These are phyloP conservation scores for Clavispora phyllophila DNA, from an alignment of 805 yeast species.

Conservation along the genomic window DNA sequence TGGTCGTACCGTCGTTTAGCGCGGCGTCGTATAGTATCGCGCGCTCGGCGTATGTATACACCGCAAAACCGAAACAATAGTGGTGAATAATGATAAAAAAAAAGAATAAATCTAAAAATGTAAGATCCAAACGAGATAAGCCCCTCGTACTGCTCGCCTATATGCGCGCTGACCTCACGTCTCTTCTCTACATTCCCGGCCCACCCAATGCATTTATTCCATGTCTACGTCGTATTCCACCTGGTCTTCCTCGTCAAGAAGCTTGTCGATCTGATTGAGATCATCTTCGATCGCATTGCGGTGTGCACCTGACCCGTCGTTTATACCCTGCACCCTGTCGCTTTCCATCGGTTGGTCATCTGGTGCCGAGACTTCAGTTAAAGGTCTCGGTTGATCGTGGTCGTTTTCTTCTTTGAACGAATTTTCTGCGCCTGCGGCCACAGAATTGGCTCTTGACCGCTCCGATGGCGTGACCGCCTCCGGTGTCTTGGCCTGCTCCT, in stretches of 20 bases:
- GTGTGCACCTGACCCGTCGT: background rate
- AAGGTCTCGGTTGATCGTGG: too few species aligned
- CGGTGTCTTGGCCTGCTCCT: constrained; percentile 2
- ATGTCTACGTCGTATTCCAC: constrained; percentile 33
- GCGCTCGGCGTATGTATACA: too few species aligned
- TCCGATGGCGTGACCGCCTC: background rate
- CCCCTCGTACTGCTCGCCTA: too few species aligned
- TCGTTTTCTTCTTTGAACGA: background rate
- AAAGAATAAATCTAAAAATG: too few species aligned
- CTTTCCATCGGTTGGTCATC: background rate
- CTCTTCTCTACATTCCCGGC: background rate
- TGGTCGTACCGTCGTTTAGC: constrained; percentile 16
- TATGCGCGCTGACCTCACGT: too few species aligned
- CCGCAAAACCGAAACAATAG: too few species aligned
- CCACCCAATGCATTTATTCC: constrained; percentile 9
- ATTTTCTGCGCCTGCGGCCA: background rate
- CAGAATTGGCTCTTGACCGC: constrained; percentile 2
- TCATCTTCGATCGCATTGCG: constrained; percentile 5
- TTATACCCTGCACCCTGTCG: background rate
- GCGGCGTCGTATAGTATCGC: background rate
- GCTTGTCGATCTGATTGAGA: constrained; percentile 28
- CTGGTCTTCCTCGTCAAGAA: constrained; percentile 34
- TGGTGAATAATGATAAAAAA: too few species aligned
- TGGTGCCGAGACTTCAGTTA: too few species aligned
- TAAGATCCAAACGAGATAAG: too few species aligned